A percentile compares a stretch with the other conserved stretches of the same genome.
These are phyloP conservation scores for Cercophora samala DNA, from an alignment of 495 filamentous ascomycete genomes.

Conservation along the genomic window DNA sequence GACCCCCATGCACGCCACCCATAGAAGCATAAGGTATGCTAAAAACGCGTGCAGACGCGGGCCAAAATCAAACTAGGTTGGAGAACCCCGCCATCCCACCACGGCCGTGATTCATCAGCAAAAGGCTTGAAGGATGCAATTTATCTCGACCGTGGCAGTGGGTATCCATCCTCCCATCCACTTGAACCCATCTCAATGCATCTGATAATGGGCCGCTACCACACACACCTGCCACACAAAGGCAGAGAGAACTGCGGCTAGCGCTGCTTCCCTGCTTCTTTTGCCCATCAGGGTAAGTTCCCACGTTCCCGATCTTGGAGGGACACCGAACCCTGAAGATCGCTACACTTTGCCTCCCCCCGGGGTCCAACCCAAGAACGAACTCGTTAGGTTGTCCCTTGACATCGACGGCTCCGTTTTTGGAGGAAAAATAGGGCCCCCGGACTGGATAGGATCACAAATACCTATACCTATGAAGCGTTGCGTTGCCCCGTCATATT, in stretches of 20 bases:
- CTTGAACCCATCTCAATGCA: neutral
- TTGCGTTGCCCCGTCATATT: neutral
- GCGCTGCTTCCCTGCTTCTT: neutral
- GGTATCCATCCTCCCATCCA: neutral
- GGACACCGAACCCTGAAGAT: conserved; percentile 6
- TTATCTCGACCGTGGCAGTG: neutral
- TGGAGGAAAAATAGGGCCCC: neutral
- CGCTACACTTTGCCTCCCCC: conserved; percentile 11
- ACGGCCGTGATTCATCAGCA: conserved; percentile 12
- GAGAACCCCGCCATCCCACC: conserved; percentile 13
- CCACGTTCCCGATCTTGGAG: conserved; percentile 6
- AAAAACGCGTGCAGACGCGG: conserved; percentile 2
- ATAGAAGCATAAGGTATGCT: conserved; percentile 3
- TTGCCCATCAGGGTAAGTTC: conserved; percentile 2
- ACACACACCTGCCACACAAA: neutral
- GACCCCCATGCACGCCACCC: conserved; percentile 5
- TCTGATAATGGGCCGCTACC: neutral
- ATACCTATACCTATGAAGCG: neutral
- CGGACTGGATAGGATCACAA: neutral
- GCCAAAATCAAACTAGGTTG: neutral
- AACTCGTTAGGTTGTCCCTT: neutral
- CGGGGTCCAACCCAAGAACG: neutral
- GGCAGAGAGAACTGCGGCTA: neutral
- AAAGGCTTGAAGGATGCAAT: neutral
- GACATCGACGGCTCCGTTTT: neutral